Evolutionary conservation across 495 filamentous ascomycete genomes (phyloP).

Genomic region (Thermochaetoides thermophila): DNA sequence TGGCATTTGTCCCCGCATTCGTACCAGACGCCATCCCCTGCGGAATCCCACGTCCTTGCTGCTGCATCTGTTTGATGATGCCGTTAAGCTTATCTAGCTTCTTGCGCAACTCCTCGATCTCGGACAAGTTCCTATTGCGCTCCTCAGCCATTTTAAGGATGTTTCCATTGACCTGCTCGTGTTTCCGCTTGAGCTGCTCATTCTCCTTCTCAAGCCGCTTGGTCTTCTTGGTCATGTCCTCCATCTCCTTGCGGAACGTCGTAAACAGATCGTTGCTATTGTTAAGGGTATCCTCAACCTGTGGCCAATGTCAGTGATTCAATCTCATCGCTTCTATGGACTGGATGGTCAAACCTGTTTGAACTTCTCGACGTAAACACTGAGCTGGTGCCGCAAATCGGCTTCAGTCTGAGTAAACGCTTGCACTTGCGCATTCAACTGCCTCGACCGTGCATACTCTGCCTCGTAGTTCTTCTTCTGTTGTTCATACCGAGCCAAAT

Average conservation of each 20-base stretch:
- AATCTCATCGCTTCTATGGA: slow-evolving; percentile 1
- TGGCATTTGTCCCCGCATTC: no score
- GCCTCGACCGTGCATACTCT: slow-evolving; percentile 62
- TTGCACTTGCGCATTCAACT: slow-evolving; percentile 77
- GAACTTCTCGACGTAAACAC: slow-evolving; percentile 98
- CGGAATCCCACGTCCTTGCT: slow-evolving; percentile 60
- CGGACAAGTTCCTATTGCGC: slow-evolving; percentile 63
- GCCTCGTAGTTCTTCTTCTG: slow-evolving; percentile 75
- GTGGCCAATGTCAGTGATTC: slow-evolving; percentile 1
- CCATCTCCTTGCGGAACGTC: slow-evolving; percentile 98
- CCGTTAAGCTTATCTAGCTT: slow-evolving; percentile 87
- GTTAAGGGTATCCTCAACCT: slow-evolving; percentile 98
- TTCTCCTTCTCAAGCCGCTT: slow-evolving; percentile 97
- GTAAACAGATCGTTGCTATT: slow-evolving; percentile 97
- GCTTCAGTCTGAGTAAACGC: slow-evolving; percentile 94
- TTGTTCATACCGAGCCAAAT: slow-evolving; percentile 72
- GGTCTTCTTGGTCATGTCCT: slow-evolving; percentile 99
- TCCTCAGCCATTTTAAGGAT: slow-evolving; percentile 98
- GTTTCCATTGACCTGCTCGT: slow-evolving; percentile 84
- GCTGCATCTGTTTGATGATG: slow-evolving; percentile 88
- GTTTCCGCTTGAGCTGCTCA: slow-evolving; percentile 75
- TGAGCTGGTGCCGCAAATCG: slow-evolving; percentile 85
- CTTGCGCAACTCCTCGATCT: slow-evolving; percentile 66
- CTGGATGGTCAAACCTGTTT: slow-evolving; percentile 69
- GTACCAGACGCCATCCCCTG: no score